These are phyloP conservation scores for Colletotrichum acutatum DNA, from an alignment of 2,329 filamentous ascomycete genomes.

Conservation along the genomic window DNA sequence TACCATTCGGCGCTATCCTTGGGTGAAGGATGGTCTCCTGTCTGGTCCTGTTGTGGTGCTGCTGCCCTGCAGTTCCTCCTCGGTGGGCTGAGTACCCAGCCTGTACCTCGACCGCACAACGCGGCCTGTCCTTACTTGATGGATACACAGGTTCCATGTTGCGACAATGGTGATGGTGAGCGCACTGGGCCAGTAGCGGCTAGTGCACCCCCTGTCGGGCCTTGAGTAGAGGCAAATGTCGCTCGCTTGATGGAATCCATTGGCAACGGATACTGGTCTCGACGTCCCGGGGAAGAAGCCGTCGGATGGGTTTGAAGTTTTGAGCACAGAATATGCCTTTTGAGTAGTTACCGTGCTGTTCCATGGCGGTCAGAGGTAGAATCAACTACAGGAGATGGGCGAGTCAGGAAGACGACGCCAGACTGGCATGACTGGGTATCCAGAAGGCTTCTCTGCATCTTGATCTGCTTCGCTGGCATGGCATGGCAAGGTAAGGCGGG, in stretches of 20 bases:
- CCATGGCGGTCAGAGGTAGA: not conserved
- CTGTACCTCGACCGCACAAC: conserved; percentile 11
- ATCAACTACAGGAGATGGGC: not conserved
- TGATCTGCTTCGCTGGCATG: conserved; percentile 17
- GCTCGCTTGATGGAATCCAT: conserved; percentile 18
- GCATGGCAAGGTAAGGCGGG: conserved; percentile 10
- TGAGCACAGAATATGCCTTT: not conserved
- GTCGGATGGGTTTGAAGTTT: conserved; percentile 9
- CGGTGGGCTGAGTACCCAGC: conserved; percentile 8
- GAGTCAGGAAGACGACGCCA: conserved; percentile 3
- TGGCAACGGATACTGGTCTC: conserved; percentile 19
- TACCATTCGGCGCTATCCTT: conserved; percentile 19
- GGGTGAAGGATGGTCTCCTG: conserved; percentile 23
- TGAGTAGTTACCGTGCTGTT: not conserved
- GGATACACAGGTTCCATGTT: conserved; percentile 19
- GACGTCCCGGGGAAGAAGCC: conserved; percentile 14
- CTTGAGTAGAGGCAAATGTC: conserved; percentile 26
- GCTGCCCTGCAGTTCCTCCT: not conserved
- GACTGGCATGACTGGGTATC: not conserved
- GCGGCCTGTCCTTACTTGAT: conserved; percentile 4
- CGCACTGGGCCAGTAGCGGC: conserved; percentile 25
- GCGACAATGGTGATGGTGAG: not conserved
- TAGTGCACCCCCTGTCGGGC: conserved; percentile 27
- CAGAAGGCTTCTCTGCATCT: conserved; percentile 1
- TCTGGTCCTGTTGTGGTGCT: conserved; percentile 11